A percentile compares a stretch with the other conserved stretches of the same genome.
Conservation (phyloP, 768 basidiomycete species). For the Phaffia tasmanica region DNA sequence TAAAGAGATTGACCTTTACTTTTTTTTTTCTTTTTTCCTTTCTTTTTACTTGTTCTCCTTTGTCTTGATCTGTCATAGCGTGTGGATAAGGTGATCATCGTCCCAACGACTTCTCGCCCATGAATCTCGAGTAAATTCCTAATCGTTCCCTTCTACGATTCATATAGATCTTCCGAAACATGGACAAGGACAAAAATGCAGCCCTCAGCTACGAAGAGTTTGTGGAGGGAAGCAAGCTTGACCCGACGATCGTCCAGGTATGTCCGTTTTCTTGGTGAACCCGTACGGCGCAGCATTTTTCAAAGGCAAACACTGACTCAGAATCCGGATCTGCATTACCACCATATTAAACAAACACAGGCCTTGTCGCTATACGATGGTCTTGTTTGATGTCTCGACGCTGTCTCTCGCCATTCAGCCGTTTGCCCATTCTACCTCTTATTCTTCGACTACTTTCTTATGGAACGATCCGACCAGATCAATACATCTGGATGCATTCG, state of each 20-base stretch:
- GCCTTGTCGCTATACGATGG: conserved; percentile 92
- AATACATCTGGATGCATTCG: too few relatives aligned
- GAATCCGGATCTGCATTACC: neutral
- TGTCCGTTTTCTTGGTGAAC: conserved; percentile 27
- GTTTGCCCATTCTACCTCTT: too few relatives aligned
- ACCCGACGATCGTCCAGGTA: conserved; percentile 97
- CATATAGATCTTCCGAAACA: conserved; percentile 80
- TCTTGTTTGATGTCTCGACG: conserved; percentile 50
- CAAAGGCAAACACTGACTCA: neutral
- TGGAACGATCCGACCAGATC: too few relatives aligned
- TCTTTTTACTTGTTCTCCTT: conserved; percentile 9
- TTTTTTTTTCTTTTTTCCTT: too few relatives aligned
- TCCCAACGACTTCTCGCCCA: neutral
- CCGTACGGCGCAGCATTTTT: neutral
- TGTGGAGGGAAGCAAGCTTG: conserved; percentile 95
- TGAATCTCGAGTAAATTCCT: neutral
- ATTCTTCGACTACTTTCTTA: too few relatives aligned
- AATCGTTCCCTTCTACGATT: neutral
- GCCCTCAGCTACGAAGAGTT: conserved; percentile 92
- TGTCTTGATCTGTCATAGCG: conserved; percentile 48
- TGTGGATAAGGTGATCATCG: conserved; percentile 52
- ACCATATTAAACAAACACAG: conserved; percentile 39
- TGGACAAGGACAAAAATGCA: conserved; percentile 93
- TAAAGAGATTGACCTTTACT: too few relatives aligned
- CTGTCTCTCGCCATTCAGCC: neutral